A percentile compares a stretch with the other conserved stretches of the same genome.
These are phyloP conservation scores for Phialophora macrospora DNA, from an alignment of 2,329 filamentous ascomycete genomes.

Conservation along the genomic window DNA sequence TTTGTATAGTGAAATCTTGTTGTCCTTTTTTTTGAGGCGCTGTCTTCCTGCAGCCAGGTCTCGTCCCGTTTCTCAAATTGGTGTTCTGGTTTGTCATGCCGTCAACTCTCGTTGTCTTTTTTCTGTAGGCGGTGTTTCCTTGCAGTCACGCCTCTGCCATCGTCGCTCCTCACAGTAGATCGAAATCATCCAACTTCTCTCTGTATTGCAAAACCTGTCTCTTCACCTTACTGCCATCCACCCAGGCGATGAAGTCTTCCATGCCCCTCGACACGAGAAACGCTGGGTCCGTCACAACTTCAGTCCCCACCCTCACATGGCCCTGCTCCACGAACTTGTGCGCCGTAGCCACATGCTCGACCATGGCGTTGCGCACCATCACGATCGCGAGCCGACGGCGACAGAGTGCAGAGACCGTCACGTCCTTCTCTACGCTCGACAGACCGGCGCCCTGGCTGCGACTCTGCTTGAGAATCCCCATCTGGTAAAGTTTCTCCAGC, in stretches of 20 bases:
- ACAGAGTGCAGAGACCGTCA: constrained; percentile 88
- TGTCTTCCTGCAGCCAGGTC: neutral
- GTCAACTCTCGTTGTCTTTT: neutral
- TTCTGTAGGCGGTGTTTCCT: neutral
- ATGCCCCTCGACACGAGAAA: constrained; percentile 86
- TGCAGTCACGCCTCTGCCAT: neutral
- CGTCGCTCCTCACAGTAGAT: constrained; percentile 67
- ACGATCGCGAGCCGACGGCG: constrained; percentile 82
- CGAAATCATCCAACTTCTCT: constrained; percentile 94
- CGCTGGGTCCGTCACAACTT: constrained; percentile 86
- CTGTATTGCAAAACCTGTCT: constrained; percentile 92
- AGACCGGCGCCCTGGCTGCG: constrained; percentile 76
- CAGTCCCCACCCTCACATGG: constrained; percentile 87
- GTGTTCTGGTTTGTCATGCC: neutral
- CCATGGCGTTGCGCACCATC: constrained; percentile 90
- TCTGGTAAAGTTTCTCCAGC: constrained; percentile 88
- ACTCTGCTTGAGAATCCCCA: constrained; percentile 78
- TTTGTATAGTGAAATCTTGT: neutral
- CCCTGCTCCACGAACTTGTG: constrained; percentile 81
- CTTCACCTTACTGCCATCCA: constrained; percentile 96
- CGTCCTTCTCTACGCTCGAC: constrained; percentile 76
- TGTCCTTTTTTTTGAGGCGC: neutral
- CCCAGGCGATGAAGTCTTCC: constrained; percentile 97
- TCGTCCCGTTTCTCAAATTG: neutral
- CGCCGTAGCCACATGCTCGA: constrained; percentile 82